Evolutionary conservation across 1,284 basidiomycete genomes (phyloP), one percentile per base, ranked within the genome.

Genomic region (Takashimella koratensis): DNA sequence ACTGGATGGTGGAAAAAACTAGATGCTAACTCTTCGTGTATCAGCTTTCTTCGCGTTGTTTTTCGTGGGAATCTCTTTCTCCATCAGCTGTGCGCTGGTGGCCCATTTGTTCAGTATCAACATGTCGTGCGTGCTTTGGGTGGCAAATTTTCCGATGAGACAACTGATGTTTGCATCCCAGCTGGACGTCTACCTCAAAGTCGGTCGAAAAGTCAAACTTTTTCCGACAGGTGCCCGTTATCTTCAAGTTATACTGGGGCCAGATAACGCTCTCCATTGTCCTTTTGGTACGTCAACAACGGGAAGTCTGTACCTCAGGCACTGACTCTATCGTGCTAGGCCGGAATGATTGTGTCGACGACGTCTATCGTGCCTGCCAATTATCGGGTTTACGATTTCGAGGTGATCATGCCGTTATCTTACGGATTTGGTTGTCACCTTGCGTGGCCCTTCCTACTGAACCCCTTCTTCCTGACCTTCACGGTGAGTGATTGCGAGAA

Each of bases 141-240:
- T n/a, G n/a, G n/a, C n/a, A n/a, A n/a, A n/a, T n/a, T n/a, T n/a
- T n/a, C n/a, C n/a, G n/a, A n/a, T n/a, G n/a, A n/a, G n/a, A n/a
- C n/a, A n/a, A n/a, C n/a, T n/a, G n/a, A n/a, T n/a, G n/a, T n/a
- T n/a, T n/a, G n/a, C n/a, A n/a, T n/a, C 22, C 10, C 22, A 55
- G 48, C 41, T 57, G 56, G 56, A 51, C 48, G 10, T 23, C 57
- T n/a, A 61, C 59, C 23, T 48, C 52, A 24, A 61, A 61, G 26
- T 47, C 88, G 70, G 85, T 86, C 49, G 84, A 86, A 69, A 79
- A 82, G 43, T 87, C 84, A 4, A 89, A 90, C 73, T 90, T 90
- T 77, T 91, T 87, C 82, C 82, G 84, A 49, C 88, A 91, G 70
- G 85, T 89, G 5, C 89, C 89, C 0, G 82, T 79, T 57, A 90